Evolutionary conservation across 2,329 filamentous ascomycete species (phyloP).

Genomic region (Canariomyces notabilis): DNA sequence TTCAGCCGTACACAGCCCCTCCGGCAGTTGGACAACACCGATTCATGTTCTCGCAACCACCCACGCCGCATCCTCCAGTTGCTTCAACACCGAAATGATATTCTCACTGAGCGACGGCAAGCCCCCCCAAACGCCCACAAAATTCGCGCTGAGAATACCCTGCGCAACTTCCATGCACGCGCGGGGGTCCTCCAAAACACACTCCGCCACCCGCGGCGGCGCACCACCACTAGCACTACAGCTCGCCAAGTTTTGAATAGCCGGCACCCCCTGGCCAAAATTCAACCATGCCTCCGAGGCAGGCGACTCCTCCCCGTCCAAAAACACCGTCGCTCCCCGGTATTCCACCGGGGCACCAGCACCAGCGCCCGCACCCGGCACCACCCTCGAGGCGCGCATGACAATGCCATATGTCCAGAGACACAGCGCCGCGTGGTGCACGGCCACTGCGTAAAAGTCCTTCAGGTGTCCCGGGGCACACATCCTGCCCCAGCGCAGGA

Average conservation of each 20-base stretch:
- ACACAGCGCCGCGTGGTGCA: slow-evolving; percentile 63
- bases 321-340: slow-evolving; percentile 37
- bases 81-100: slow-evolving; percentile 57
- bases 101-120: slow-evolving; percentile 63
- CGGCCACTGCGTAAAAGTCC: slow-evolving; percentile 62
- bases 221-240: slow-evolving; percentile 14
- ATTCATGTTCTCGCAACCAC: slow-evolving; percentile 24
- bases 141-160: slow-evolving; percentile 52
- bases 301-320: slow-evolving; percentile 52
- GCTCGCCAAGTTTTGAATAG: slow-evolving; percentile 36
- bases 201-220: slow-evolving; percentile 28
- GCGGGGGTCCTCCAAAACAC: slow-evolving; percentile 50
- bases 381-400: slow-evolving; percentile 37
- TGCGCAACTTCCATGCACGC: slow-evolving; percentile 55
- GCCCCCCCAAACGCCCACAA: slow-evolving; percentile 36
- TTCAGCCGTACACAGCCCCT: too few species aligned
- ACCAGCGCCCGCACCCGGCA: not conserved
- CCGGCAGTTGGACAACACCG: too few species aligned
- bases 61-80: slow-evolving; percentile 49
- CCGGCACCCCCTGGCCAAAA: slow-evolving; percentile 50
- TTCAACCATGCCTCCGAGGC: slow-evolving; percentile 53
- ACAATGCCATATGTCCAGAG: slow-evolving; percentile 67
- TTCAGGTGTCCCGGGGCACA: slow-evolving; percentile 51
- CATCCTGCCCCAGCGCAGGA: slow-evolving; percentile 54
- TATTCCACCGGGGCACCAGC: not conserved